Evolutionary conservation across 2,329 filamentous ascomycete species (phyloP), one percentile per base, ranked within the genome.

Genomic region (Fusarium sp.): DNA sequence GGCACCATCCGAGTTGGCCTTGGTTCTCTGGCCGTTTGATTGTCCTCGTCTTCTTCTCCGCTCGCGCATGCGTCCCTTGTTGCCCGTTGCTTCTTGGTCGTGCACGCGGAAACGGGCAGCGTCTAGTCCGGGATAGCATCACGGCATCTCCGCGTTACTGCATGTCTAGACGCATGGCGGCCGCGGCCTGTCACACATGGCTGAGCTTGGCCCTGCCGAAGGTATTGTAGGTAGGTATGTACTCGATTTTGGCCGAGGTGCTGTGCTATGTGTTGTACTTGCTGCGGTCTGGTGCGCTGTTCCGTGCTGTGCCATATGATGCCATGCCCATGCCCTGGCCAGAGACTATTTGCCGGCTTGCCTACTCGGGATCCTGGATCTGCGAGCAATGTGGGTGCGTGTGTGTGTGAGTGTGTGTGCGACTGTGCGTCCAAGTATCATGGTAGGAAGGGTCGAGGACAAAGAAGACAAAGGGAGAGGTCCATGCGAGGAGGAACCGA

Each of bases 261-360:
- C 33, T 45, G 43, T 35, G 54, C 54, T 37, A 30, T 30, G 56
- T 63, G 56, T 8, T 62, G 65, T 70, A 43, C 63, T 70, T 68
- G 64, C 59, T 65, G 65, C 64, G 72, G 58, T 69, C 22, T 72
- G 37, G 61, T 56, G 43, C 33, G 52, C 35, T 63, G 58, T 64
- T 65, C 70, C 52, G 60, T 73, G 69, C 64, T 65, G 71, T 76
- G 71, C 74, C 63, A 71, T 76, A 66, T 66, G 66, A 68, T 76
- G 70, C 62, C 63, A 72, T 77, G 27, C 54, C 52, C 43, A 69
- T 63, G 68, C 63, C 56, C 52, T 61, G 30, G 56, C 35, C 45
- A 59, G 37, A 35, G 27, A 45, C 22, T 52, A 66, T 68, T 68
- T 76, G 63, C 69, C 69, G 68, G 72, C 70, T 71, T 64, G 47